Evolutionary conservation across 306 rosid species (phyloP), one percentile per base, ranked within the genome.

Genomic region (Alnus rubra): DNA sequence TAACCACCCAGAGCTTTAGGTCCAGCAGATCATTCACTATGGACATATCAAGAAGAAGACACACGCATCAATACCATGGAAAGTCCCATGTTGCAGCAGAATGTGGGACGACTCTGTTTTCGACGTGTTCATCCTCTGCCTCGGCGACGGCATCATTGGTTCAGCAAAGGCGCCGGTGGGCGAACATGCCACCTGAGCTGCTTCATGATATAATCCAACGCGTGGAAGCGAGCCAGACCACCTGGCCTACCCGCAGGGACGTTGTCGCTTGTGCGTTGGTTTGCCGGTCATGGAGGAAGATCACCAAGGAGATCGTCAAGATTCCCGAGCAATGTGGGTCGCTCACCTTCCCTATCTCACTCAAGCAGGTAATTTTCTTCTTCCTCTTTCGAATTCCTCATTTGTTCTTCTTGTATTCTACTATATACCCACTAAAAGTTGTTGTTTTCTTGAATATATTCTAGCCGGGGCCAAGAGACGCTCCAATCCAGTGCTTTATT

Each of bases 221-320:
- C 67, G 91, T 94, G 56, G 98, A 94, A 86, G 92, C 79, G 1
- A 88, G 88, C 52, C 95, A 89, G 74, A 85, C 86, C 47, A 74
- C 97, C 2, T 94, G 97, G 98, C 98, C 98, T 76, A 85, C 90
- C 15, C 80, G 98, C 69, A 84, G 94, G 69, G 95, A 84, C 18
- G 74, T 94, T 13, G 91, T 92, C 33, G 95, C 96, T 48, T 94
- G 98, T 74, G 93, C 97, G 59, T 94, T 93, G 18, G 97, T 94
- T 86, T 94, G 98, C 75, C 84, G 86, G 87, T 62, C 91, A 9
- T 94, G 98, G 97, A 89, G 97, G 83, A 78, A 86, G 56, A 83
- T 92, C 72, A 89, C 98, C 1, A 87, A 89, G 74, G 90, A 84
- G 72, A 87, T 92, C 30, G 93, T 94, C 48, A 88, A 88, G 78